Base-by-base conservation (phyloP, 169 alveolate species). In the Plasmodium relictum region DNA sequence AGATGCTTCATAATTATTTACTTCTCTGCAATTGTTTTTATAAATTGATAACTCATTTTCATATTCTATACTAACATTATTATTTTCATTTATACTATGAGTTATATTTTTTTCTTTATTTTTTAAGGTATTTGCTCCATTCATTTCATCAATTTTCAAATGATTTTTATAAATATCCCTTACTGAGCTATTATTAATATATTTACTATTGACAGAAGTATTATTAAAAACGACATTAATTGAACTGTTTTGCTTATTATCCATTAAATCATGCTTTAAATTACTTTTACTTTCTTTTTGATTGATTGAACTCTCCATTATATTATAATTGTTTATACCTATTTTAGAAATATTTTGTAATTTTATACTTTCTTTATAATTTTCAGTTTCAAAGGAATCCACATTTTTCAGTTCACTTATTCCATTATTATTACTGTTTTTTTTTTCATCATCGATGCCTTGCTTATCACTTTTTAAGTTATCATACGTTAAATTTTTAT, bases 291-390 rank as follows among this genome's bases (percentile, higher is more conserved):
- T 54, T 54, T 14, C 22, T 54, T 54, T 6, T 4, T 7, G 20
- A 10, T 54, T 4, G 7, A 10, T n/a, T 54, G 20, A 7, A 10
- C 20, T 54, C 22, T 4, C 16, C 6, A 9, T 20, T 54, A n/a
- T 54, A 10, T 54, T n/a, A 54, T 54, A 6, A 54, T 54, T 54
- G n/a, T 7, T 54, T 54, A 54, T 20, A 54, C 63, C 63, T 54
- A 54, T 20, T 54, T 54, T 7, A 7, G 20, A 54, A 7, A 10
- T 4, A 54, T 10, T 54, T 54, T 7, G 63, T 7, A 20, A 4
- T n/a, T 7, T 54, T 54, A 54, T 14, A 54, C 6, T n/a, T 54
- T n/a, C 63, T 20, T 4, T 54, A n/a, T 54, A 7, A 54, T 54
- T 7, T 10, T 14, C 20, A 54, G 4, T 9, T 20, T 10, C 9